Evolutionary conservation across 2,329 filamentous ascomycete genomes (phyloP).

Genomic region (Plectosphaerella sp.): DNA sequence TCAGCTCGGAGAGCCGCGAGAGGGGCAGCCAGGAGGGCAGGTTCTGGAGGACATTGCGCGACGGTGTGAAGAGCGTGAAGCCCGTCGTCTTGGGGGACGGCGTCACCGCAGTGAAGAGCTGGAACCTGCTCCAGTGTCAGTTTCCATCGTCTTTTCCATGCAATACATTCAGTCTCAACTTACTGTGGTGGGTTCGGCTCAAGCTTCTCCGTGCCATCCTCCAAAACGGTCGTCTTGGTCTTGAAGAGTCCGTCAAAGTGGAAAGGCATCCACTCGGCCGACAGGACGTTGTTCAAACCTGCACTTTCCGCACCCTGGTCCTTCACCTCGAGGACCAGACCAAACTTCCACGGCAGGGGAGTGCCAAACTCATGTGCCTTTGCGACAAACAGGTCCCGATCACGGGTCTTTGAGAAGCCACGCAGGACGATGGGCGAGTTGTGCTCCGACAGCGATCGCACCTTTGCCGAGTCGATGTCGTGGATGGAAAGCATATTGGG

Average conservation of each 20-base stretch:
- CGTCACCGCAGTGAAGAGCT: constrained; percentile 45
- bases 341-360: constrained; percentile 49
- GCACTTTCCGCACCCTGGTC: constrained; percentile 37
- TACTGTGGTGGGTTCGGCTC: constrained; percentile 38
- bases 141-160: not conserved
- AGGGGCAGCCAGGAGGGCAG: constrained; percentile 31
- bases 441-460: constrained; percentile 38
- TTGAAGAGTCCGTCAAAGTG: constrained; percentile 56
- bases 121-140: constrained; percentile 31
- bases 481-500: constrained; percentile 28
- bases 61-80: constrained; percentile 50
- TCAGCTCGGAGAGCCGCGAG: constrained; percentile 31
- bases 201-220: constrained; percentile 32
- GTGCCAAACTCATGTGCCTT: constrained; percentile 43
- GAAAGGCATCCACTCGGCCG: constrained; percentile 51
- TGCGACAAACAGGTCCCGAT: constrained; percentile 38
- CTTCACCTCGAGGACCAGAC: constrained; percentile 44
- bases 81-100: constrained; percentile 45
- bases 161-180: constrained; percentile 7
- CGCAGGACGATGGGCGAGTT: constrained; percentile 51
- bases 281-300: constrained; percentile 48
- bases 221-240: constrained; percentile 32
- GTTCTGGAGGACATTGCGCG: constrained; percentile 42
- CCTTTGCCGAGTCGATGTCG: constrained; percentile 37
- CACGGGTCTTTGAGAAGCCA: constrained; percentile 41